These are phyloP conservation scores for Beauveria sp. DNA, from an alignment of 2,329 filamentous ascomycete species.

Conservation along the genomic window DNA sequence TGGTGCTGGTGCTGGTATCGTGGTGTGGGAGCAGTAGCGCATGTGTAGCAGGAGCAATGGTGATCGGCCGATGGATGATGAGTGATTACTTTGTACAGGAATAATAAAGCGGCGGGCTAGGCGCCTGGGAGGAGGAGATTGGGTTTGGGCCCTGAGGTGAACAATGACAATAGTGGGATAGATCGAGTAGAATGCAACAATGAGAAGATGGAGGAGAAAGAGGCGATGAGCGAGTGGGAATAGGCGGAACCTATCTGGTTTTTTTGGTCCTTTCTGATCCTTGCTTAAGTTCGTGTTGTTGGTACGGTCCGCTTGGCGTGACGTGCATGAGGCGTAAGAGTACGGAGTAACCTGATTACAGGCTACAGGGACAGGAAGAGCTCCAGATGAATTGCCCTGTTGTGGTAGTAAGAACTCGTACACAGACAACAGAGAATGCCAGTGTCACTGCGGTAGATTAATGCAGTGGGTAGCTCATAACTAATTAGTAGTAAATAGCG, in stretches of 20 bases:
- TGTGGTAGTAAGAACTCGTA: too few species aligned
- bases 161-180: background rate
- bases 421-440: too few species aligned
- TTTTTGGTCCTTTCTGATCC: background rate
- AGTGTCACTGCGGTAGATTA: too few species aligned
- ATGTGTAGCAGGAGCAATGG: background rate
- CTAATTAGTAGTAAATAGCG: too few species aligned
- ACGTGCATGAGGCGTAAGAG: conserved; percentile 3
- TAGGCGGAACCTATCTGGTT: conserved; percentile 4
- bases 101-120: too few species aligned
- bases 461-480: too few species aligned
- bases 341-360: background rate
- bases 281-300: background rate
- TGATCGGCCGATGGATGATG: background rate
- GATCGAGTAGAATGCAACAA: background rate
- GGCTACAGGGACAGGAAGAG: too few species aligned
- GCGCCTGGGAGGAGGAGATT: too few species aligned
- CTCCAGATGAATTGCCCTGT: too few species aligned
- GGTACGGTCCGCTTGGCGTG: conserved; percentile 4
- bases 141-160: too few species aligned
- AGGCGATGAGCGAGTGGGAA: background rate
- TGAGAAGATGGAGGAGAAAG: too few species aligned
- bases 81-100: too few species aligned
- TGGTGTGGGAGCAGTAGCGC: background rate
- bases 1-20: background rate